Conservation (phyloP, 306 rosid species). For the Trifolium pratense region DNA sequence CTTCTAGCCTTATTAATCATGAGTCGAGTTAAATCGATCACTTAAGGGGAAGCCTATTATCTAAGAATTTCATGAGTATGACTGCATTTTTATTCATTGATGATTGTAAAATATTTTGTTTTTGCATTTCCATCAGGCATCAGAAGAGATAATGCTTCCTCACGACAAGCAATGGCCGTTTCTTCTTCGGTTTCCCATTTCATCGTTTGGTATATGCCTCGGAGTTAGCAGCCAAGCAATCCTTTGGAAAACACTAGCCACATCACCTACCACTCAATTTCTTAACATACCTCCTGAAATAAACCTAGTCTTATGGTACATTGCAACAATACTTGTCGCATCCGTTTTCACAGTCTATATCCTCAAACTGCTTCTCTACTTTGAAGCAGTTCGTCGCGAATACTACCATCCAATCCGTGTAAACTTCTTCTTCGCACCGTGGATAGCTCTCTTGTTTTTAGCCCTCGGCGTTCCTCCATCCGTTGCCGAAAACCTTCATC, state of each 20-base stretch:
- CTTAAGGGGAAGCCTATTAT: too few relatives aligned
- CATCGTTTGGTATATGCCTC: constrained; percentile 83
- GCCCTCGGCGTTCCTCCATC: constrained; percentile 80
- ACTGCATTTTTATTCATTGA: not conserved
- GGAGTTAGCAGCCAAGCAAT: constrained; percentile 95
- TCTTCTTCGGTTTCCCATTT: constrained; percentile 75
- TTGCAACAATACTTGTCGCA: constrained; percentile 54
- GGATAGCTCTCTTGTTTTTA: constrained; percentile 82
- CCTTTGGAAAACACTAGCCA: constrained; percentile 80
- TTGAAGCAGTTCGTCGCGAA: constrained; percentile 92
- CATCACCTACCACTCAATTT: constrained; percentile 62
- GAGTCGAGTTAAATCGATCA: too few relatives aligned
- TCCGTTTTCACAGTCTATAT: constrained; percentile 53
- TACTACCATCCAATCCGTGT: constrained; percentile 87
- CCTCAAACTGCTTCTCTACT: constrained; percentile 67
- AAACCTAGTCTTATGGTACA: constrained; percentile 70
- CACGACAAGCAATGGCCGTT: constrained; percentile 82
- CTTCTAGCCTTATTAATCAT: too few relatives aligned
- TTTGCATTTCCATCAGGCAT: constrained; percentile 52
- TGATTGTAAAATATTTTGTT: constrained; percentile 30
- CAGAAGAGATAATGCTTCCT: constrained; percentile 86
- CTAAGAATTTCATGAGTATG: too few relatives aligned
- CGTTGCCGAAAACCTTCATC: constrained; percentile 51
- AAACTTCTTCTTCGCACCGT: constrained; percentile 91
- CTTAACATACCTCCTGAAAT: constrained; percentile 67